Base-by-base conservation (phyloP, 106 monocot genomes). In the Hemerocallis citrina region DNA sequence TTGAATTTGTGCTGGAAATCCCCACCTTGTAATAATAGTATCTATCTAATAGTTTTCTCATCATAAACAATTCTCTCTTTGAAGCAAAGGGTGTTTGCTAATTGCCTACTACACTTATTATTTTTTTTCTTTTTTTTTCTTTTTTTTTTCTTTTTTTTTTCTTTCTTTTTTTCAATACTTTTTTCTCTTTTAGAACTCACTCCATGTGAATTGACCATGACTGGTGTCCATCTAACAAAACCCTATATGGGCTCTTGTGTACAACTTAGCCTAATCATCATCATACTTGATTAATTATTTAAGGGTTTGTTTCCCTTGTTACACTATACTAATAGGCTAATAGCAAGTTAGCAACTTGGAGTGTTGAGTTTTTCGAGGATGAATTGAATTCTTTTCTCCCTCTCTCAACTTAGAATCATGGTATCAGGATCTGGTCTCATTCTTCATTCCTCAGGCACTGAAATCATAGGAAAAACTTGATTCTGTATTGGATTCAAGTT, bases 71-170 rank as follows among this genome's bases (percentile, higher is more conserved):
- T 60, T 38, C 33, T 72, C 42, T 63, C 67, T 72, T 78, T 48
- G 49, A 76, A 71, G 77, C 70, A 60, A 77, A 71, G 77, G 59
- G 33, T 59, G 60, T 61, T 48, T 59, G 48, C 67, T 52, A 25
- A 67, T 60, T 66, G 73, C 45, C 48, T 50, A 49, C 37, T 39
- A 21, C 46, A 64, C 62, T 69, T 68, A 62, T 68, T 64, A 62
- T 39, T 17, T 15, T 20, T 39, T 59, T 23, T 22, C 24, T n/a
- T n/a, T n/a, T n/a, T n/a, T n/a, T n/a, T n/a, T n/a, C n/a, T n/a
- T n/a, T n/a, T n/a, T n/a, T n/a, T n/a, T n/a, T n/a, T n/a, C n/a
- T 68, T 64, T 62, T 39, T 17, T 15, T 20, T 39, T 59, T 23
- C 9, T 11, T n/a, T n/a, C n/a, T n/a, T n/a, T n/a, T n/a, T n/a